Evolutionary conservation across 768 basidiomycete genomes (phyloP), one percentile per base, ranked within the genome.

Genomic region (Podaxis mareebaensis): DNA sequence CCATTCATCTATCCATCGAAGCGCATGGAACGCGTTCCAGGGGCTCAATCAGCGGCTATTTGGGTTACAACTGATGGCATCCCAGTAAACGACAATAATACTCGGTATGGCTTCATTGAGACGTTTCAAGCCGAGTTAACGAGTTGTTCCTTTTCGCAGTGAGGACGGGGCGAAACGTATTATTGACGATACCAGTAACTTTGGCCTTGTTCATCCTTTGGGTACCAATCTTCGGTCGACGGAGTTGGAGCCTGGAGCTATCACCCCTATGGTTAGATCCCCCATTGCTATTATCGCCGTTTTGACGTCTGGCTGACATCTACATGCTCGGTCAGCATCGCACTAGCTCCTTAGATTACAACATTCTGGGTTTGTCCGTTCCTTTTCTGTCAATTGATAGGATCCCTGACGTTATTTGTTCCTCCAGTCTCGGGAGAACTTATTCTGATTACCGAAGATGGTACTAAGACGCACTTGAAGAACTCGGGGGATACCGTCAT

Each of bases 301-400:
- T 26, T n/a, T 51, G 42, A 15, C 22, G 11, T 24, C 48, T 42
- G 22, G 28, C 36, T 33, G 56, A 58, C 59, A 30, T 53, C 39
- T 40, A 54, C 58, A 12, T 53, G 55, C 38, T 39, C 20, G 8
- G n/a, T 51, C 55, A 79, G 75, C 77, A 79, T 69, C 78, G 85
- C 30, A 87, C 86, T 8, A 78, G 78, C 36, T 86, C 87, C 15
- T 68, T 88, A 61, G 87, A 89, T 68, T 83, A 85, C 68, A 87
- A 89, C 66, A 82, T 87, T 26, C 74, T 87, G 13, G 74, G 85
- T 85, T 63, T 65, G 81, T 66, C 36, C 22, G 44, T 15, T 54
- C 0, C 10, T n/a, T 55, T 52, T 12, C 22, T 46, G 15, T n/a
- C 33, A 61, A 10, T 11, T 15, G 24, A 51, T 12, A 26, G 17